Base-by-base conservation (phyloP, 148 eudicot species). In the Vaccinium darrowii region DNA sequence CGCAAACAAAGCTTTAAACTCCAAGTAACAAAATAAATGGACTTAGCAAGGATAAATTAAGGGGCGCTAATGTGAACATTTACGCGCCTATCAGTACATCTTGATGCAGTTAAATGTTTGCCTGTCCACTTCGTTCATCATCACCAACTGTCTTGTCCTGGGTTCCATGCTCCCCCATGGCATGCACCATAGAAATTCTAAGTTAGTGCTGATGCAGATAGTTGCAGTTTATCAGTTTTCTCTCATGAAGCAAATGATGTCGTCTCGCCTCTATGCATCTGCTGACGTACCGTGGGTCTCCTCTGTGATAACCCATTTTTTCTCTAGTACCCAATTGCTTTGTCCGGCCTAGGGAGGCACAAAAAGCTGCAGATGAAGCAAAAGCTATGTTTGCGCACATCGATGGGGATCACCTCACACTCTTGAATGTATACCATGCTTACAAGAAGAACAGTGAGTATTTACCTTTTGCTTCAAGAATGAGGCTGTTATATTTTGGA, bases 261-360 rank as follows among this genome's bases (percentile, higher is more conserved):
- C 88, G 89, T 93, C 94, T 93, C 91, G 93, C 92, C 95, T 96
- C 95, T 94, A 96, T 96, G 94, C 97, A 93, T 97, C 98, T 91
- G 98, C 98, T 95, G 99, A 97, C 99, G 95, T 93, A 89, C 99
- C 90, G 89, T 93, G 98, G 98, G 90, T 94, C 96, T 95, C 98
- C 93, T 92, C 98, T 97, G 98, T 97, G 94, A 94, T 94, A 93
- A 90, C 93, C 90, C 92, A 87, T 94, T 95, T 93, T 94, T 89
- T 95, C 94, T 95, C 83, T 95, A 97, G 99, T 95, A 94, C 98
- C 99, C 98, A 97, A 97, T 90, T 97, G 99, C 98, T 97, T 97
- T 93, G 89, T 97, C 93, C 95, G 98, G 99, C 99, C 99, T 89
- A 94, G 96, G 87, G 99, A 97, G 91, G 99, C 99, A 84, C 99